A percentile compares a stretch with the other conserved stretches of the same genome.
Conservation (phyloP, 768 basidiomycete genomes). For the Lactifluus echinatus region DNA sequence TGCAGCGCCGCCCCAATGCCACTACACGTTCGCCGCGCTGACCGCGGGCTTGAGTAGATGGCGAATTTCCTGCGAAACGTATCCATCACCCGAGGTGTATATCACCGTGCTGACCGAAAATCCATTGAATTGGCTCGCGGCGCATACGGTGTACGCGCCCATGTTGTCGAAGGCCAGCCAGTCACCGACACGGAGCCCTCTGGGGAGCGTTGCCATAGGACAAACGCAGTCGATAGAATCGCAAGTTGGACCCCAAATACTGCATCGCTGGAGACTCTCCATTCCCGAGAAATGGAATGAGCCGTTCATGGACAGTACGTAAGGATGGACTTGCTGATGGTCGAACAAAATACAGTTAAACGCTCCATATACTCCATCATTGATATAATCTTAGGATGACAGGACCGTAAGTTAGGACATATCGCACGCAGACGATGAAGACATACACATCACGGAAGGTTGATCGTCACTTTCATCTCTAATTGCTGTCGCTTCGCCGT, state of each 20-base stretch:
- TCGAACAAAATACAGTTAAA: conserved; percentile 98
- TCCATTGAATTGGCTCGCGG: conserved; percentile 93
- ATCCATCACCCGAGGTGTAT: conserved; percentile 60
- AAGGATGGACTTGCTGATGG: conserved; percentile 73
- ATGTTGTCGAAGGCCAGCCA: conserved; percentile 98
- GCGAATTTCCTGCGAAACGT: conserved; percentile 44
- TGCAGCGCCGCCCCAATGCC: neutral
- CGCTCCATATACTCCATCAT: conserved; percentile 81
- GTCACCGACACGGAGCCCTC: conserved; percentile 77
- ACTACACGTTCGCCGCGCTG: conserved; percentile 14
- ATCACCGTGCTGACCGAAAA: conserved; percentile 73
- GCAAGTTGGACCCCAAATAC: conserved; percentile 98
- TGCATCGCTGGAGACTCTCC: conserved; percentile 44
- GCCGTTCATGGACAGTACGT: conserved; percentile 60
- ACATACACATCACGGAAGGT: conserved; percentile 85
- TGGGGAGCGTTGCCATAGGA: conserved; percentile 51
- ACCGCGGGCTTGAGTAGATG: conserved; percentile 43
- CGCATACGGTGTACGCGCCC: conserved; percentile 99
- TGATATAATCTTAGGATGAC: conserved; percentile 84
- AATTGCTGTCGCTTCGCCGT: conserved; percentile 24
- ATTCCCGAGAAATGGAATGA: conserved; percentile 48
- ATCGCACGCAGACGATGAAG: conserved; percentile 11
- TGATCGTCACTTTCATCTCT: conserved; percentile 29
- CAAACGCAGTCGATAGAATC: conserved; percentile 94
- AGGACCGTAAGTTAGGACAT: neutral